A percentile compares a stretch with the other conserved stretches of the same genome.
phyloP scores from a whole-genome alignment of 2,329 filamentous ascomycete species.

The Juglanconis oblonga region DNA sequence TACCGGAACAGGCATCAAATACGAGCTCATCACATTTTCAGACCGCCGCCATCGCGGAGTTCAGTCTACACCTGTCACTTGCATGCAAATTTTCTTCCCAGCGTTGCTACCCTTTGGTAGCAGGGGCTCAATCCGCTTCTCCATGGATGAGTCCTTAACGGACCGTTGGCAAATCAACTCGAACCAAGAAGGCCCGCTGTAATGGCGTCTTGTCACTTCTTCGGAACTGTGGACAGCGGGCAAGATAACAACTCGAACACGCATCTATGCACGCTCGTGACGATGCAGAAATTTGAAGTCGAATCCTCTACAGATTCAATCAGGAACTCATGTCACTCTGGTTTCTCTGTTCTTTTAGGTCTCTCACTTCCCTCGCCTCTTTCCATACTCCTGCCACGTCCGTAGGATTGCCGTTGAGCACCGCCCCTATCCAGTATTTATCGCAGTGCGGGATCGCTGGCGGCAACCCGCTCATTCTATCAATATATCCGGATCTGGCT shows the following conservation, averaged over 20 bases:
- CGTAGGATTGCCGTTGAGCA: background rate
- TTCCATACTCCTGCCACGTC: background rate
- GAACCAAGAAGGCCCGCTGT: slow-evolving; percentile 37
- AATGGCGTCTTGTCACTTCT: slow-evolving; percentile 29
- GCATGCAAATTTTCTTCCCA: slow-evolving; percentile 40
- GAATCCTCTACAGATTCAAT: background rate
- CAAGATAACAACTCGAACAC: slow-evolving; percentile 39
- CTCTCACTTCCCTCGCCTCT: too few relatives aligned
- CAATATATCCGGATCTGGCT: background rate
- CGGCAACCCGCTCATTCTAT: background rate
- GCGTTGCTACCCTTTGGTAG: slow-evolving; percentile 74
- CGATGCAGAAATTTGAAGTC: background rate
- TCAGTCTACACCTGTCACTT: background rate
- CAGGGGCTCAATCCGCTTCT: slow-evolving; percentile 62
- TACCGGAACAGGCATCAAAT: slow-evolving; percentile 15
- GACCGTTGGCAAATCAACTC: slow-evolving; percentile 71
- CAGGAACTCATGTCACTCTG: background rate
- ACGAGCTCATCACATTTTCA: slow-evolving; percentile 3
- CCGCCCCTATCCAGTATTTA: background rate
- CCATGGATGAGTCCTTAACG: slow-evolving; percentile 72
- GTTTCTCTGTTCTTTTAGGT: background rate
- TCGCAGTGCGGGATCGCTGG: background rate
- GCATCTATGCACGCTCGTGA: background rate
- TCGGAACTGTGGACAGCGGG: slow-evolving; percentile 34
- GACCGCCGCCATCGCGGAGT: slow-evolving; percentile 8